A percentile compares a stretch with the other conserved stretches of the same genome.
Evolutionary conservation across 1,139 yeast species (phyloP).

Genomic region (Kurtzmaniella quercitrusa): DNA sequence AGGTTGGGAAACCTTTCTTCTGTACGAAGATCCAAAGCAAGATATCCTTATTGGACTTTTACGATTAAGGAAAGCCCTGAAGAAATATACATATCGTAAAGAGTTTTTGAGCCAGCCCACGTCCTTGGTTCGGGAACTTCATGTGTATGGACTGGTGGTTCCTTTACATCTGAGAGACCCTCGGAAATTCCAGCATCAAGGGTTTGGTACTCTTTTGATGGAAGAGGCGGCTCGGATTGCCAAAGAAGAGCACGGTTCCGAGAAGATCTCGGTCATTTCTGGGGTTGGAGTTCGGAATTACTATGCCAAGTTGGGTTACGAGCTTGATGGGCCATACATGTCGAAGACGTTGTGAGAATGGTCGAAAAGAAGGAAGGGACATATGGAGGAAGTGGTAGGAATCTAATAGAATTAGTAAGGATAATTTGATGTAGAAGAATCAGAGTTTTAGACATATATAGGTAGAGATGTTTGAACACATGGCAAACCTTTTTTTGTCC

Average conservation of each 20-base stretch:
- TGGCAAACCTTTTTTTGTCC: too few relatives aligned
- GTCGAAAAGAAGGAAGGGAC: not conserved
- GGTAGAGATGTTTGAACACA: too few relatives aligned
- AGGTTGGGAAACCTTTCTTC: conserved; percentile 97
- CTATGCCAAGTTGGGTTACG: conserved; percentile 87
- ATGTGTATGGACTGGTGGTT: conserved; percentile 96
- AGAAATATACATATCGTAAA: conserved; percentile 84
- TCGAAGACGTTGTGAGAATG: conserved; percentile 45
- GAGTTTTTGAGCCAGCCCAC: conserved; percentile 84
- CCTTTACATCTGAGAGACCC: conserved; percentile 98
- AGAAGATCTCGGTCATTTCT: conserved; percentile 86
- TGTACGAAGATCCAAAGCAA: conserved; percentile 96
- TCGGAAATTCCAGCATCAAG: conserved; percentile 97
- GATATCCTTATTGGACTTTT: conserved; percentile 90
- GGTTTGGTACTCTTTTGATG: conserved; percentile 95
- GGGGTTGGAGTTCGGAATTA: conserved; percentile 98
- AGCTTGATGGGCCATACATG: conserved; percentile 95
- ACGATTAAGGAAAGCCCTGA: conserved; percentile 83
- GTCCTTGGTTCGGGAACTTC: conserved; percentile 90
- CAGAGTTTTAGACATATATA: too few relatives aligned
- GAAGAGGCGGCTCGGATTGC: conserved; percentile 98
- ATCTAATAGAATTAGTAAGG: too few relatives aligned
- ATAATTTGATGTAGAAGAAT: not conserved
- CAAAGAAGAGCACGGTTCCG: conserved; percentile 88
- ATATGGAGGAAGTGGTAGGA: not conserved